A percentile compares a stretch with the other conserved stretches of the same genome.
Evolutionary conservation across 192 early-diverging fungal genomes (phyloP).

Genomic region (Dissophora ornata): DNA sequence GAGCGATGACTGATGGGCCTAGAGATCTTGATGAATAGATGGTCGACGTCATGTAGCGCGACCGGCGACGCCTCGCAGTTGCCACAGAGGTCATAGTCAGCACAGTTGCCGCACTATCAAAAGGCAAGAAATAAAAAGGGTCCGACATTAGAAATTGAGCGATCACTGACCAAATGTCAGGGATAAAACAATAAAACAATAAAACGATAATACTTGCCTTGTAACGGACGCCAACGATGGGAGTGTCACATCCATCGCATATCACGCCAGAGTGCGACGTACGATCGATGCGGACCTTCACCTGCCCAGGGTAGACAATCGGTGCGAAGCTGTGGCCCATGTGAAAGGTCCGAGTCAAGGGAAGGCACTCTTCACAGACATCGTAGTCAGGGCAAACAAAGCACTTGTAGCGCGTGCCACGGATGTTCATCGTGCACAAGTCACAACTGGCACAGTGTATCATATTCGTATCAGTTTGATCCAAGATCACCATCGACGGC

Average conservation of each 20-base stretch:
- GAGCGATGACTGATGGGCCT: constrained; percentile 39
- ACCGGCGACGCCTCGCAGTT: constrained; percentile 63
- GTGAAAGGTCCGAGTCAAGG: constrained; percentile 53
- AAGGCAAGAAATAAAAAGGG: too few species aligned
- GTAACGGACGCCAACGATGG: constrained; percentile 60
- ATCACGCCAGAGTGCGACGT: constrained; percentile 52
- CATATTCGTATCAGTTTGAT: too few species aligned
- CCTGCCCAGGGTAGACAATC: constrained; percentile 41
- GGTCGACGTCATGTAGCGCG: constrained; percentile 49
- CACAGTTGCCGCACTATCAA: constrained; percentile 65
- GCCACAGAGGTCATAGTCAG: constrained; percentile 72
- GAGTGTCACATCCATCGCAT: constrained; percentile 59
- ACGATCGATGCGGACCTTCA: constrained; percentile 25
- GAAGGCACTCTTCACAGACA: constrained; percentile 68
- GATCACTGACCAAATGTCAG: too few species aligned
- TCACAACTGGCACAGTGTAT: constrained; percentile 62
- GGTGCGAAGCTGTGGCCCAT: constrained; percentile 57
- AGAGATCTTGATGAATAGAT: constrained; percentile 63
- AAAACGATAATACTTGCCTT: too few species aligned
- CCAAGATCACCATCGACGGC: too few species aligned
- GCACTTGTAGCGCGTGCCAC: constrained; percentile 71
- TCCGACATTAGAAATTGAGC: too few species aligned
- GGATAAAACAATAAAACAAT: too few species aligned
- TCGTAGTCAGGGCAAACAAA: constrained; percentile 66
- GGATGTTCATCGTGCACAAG: constrained; percentile 63